Evolutionary conservation across 352 stramenopile genomes (phyloP).

Genomic region (Phytopythium delawarense): DNA sequence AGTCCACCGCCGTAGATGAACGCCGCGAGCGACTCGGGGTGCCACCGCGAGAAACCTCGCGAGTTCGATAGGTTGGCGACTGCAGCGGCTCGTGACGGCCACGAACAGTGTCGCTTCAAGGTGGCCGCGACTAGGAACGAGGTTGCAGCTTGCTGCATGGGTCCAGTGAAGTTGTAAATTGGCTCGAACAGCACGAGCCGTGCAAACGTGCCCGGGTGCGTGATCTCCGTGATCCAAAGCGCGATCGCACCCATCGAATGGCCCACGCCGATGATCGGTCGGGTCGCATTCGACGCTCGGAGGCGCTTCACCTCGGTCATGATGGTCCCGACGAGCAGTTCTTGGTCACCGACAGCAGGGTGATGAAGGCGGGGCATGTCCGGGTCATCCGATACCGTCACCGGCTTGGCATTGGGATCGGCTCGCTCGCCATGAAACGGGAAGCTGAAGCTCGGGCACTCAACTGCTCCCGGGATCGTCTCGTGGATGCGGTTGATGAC

Average conservation of each 20-base stretch:
- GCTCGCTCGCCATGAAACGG: conserved; percentile 16
- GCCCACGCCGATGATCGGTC: conserved; percentile 14
- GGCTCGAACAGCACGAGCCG: conserved; percentile 20
- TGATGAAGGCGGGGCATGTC: conserved; percentile 8
- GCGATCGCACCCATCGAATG: conserved; percentile 18
- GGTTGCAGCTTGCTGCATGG: not conserved
- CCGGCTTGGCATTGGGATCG: conserved; percentile 5
- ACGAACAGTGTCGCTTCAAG: not conserved
- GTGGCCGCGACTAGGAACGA: conserved; percentile 10
- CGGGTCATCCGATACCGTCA: not conserved
- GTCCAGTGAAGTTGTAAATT: conserved; percentile 5
- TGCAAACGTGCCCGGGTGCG: conserved; percentile 16
- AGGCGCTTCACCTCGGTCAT: not conserved
- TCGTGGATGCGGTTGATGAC: conserved; percentile 10
- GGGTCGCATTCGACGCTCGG: not conserved
- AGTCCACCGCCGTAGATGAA: not conserved
- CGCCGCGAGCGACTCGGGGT: not conserved
- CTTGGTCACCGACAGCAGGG: conserved; percentile 7
- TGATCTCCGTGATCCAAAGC: not conserved
- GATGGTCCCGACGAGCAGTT: not conserved
- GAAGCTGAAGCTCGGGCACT: conserved; percentile 12
- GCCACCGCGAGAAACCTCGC: not conserved
- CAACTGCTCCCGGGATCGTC: conserved; percentile 8
- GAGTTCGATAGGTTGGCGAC: not conserved
- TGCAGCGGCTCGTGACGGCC: not conserved